phyloP scores from a whole-genome alignment of 2,329 filamentous ascomycete genomes.

The Didymosphaeria variabile region DNA sequence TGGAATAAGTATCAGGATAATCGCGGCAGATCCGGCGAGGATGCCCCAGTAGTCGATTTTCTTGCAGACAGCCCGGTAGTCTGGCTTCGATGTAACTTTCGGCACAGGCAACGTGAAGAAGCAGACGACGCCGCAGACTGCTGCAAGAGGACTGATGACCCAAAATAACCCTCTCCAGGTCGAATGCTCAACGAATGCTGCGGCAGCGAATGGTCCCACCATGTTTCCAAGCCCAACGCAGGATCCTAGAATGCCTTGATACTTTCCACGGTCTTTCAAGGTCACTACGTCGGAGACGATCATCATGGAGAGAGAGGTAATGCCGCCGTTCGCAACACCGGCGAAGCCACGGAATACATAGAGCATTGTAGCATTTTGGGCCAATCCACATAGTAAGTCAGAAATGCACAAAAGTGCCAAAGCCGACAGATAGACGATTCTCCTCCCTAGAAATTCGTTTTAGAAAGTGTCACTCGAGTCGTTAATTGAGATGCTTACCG shows the following conservation, averaged over 20 bases:
- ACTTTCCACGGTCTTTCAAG: slow-evolving; percentile 48
- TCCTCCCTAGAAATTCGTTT: slow-evolving; percentile 21
- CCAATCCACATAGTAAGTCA: slow-evolving; percentile 68
- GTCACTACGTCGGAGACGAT: slow-evolving; percentile 50
- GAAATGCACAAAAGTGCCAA: slow-evolving; percentile 63
- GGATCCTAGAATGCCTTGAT: slow-evolving; percentile 46
- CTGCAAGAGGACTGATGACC: slow-evolving; percentile 29
- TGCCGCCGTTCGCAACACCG: slow-evolving; percentile 9
- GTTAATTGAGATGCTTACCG: slow-evolving; percentile 60
- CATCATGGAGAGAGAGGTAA: slow-evolving; percentile 55
- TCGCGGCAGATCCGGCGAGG: slow-evolving; percentile 62
- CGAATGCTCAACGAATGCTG: slow-evolving; percentile 28
- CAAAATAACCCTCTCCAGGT: slow-evolving; percentile 37
- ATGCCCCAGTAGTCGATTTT: slow-evolving; percentile 70
- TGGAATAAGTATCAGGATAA: slow-evolving; percentile 67
- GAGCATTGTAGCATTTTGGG: slow-evolving; percentile 64
- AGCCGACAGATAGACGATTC: slow-evolving; percentile 60
- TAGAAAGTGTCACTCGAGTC: neutral
- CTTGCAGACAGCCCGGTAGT: slow-evolving; percentile 58
- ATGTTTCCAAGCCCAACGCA: slow-evolving; percentile 37
- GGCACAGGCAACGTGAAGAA: slow-evolving; percentile 45
- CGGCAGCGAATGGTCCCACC: slow-evolving; percentile 37
- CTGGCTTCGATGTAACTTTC: slow-evolving; percentile 58
- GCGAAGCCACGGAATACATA: slow-evolving; percentile 65
- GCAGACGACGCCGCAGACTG: slow-evolving; percentile 22